phyloP scores from a whole-genome alignment of 495 filamentous ascomycete species.

The Cenococcum geophilum region DNA sequence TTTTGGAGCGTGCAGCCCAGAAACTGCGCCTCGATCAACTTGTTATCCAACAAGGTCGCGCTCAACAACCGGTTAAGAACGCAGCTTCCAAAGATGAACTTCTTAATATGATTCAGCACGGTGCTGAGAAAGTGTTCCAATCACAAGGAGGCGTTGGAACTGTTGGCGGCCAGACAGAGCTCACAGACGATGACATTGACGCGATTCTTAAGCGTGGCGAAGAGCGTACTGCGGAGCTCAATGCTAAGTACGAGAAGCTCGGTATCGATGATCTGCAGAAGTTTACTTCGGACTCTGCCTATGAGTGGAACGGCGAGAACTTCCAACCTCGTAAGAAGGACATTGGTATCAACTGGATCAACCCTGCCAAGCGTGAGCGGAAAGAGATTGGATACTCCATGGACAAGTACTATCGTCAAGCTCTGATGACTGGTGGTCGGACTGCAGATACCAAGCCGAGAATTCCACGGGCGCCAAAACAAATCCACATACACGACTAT shows the following conservation, averaged over 20 bases:
- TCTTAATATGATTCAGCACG: constrained; percentile 96
- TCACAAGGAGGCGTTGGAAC: constrained; percentile 54
- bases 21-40: constrained; percentile 96
- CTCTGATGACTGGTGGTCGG: constrained; percentile 75
- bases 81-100: constrained; percentile 92
- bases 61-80: constrained; percentile 82
- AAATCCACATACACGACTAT: constrained; percentile 87
- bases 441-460: constrained; percentile 88
- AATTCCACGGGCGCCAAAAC: constrained; percentile 91
- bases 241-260: constrained; percentile 92
- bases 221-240: constrained; percentile 80
- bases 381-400: constrained; percentile 98
- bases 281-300: constrained; percentile 92
- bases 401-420: constrained; percentile 96
- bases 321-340: constrained; percentile 90
- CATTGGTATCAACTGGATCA: constrained; percentile 94
- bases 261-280: constrained; percentile 97
- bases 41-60: constrained; percentile 98
- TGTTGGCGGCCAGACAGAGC: constrained; percentile 51
- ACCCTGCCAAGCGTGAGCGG: constrained; percentile 94
- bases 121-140: constrained; percentile 88
- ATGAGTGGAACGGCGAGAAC: constrained; percentile 97
- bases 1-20: constrained; percentile 92
- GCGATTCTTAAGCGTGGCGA: constrained; percentile 80
- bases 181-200: constrained; percentile 86